phyloP scores from a whole-genome alignment of 2,329 filamentous ascomycete genomes.

The Metarhizium rileyi region DNA sequence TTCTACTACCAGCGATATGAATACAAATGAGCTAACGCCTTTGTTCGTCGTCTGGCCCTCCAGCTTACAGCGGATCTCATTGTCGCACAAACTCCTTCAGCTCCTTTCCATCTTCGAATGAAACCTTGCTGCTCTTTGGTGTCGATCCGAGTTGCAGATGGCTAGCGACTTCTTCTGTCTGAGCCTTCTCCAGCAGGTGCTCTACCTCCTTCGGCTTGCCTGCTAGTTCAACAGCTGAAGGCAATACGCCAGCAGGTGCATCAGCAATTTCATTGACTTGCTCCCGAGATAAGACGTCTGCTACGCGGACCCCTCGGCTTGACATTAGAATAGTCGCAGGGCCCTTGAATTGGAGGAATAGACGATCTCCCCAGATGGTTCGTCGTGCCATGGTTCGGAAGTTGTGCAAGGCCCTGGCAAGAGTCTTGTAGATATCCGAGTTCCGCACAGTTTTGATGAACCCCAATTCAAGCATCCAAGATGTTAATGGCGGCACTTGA shows the following conservation, averaged over 20 bases:
- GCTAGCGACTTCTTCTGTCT: conserved; percentile 26
- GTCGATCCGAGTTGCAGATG: conserved; percentile 48
- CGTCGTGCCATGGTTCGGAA: conserved; percentile 68
- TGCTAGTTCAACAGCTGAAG: conserved; percentile 44
- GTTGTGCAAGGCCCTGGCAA: conserved; percentile 55
- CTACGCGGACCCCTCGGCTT: conserved; percentile 69
- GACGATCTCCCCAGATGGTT: conserved; percentile 85
- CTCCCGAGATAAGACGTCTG: conserved; percentile 64
- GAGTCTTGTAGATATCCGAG: conserved; percentile 61
- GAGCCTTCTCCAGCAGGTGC: conserved; percentile 13
- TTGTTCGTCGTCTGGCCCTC: background rate
- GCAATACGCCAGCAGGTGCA: conserved; percentile 60
- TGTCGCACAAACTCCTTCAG: conserved; percentile 45
- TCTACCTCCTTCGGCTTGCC: conserved; percentile 25
- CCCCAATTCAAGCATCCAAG: conserved; percentile 57
- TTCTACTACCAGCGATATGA: background rate
- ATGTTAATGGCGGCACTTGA: conserved; percentile 62
- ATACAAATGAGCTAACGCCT: background rate
- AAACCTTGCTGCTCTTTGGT: conserved; percentile 54
- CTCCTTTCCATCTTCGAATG: conserved; percentile 50
- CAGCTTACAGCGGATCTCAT: background rate
- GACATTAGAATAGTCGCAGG: conserved; percentile 81
- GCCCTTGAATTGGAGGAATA: conserved; percentile 85
- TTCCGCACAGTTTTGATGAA: conserved; percentile 66
- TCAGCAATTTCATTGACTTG: conserved; percentile 90